Evolutionary conservation across 2,329 filamentous ascomycete genomes (phyloP), one percentile per base, ranked within the genome.

Genomic region (Thelonectria discophora): DNA sequence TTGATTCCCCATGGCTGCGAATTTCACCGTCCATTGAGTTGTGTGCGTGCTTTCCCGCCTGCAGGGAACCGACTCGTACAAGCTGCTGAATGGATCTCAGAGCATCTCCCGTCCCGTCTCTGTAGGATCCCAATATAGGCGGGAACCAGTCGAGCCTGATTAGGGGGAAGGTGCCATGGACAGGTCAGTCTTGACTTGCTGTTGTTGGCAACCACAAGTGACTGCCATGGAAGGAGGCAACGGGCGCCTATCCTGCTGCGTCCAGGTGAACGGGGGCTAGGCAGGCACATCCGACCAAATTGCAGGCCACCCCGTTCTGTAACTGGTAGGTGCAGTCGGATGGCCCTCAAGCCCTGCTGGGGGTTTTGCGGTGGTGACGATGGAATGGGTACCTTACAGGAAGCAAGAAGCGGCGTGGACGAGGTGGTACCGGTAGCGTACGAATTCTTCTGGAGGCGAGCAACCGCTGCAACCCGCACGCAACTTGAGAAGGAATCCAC

Each of bases 281-380:
- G 20, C 6, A 12, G 11, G 24, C 24, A 24, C 45, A 21, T 13
- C 20, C 20, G 21, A n/a, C 20, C 45, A n/a, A 30, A 15, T n/a
- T 47, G 5, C 45, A 47, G 45, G 21, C 45, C 45, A 47, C 20
- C 20, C 45, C 5, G 45, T 47, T 47, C 45, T 47, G 45, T 47
- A 47, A 47, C 20, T 47, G 45, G 45, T 47, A 47, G 45, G 45
- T 47, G 21, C 45, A 30, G 18, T 45, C 20, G 9, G 17, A 20
- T 20, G n/a, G 13, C 40, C 21, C 3, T 24, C 21, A 24, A 24
- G 21, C 21, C 21, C 40, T 43, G 13, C 10, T n/a, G 40, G 40
- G 17, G 42, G 3, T 17, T 21, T 45, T 21, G n/a, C 40, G 27
- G 27, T 54, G 11, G 47, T 18, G 27, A 17, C 24, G 42, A n/a